Evolutionary conservation across 805 yeast genomes (phyloP), one percentile per base, ranked within the genome.

Genomic region (Brettanomyces nanus): DNA sequence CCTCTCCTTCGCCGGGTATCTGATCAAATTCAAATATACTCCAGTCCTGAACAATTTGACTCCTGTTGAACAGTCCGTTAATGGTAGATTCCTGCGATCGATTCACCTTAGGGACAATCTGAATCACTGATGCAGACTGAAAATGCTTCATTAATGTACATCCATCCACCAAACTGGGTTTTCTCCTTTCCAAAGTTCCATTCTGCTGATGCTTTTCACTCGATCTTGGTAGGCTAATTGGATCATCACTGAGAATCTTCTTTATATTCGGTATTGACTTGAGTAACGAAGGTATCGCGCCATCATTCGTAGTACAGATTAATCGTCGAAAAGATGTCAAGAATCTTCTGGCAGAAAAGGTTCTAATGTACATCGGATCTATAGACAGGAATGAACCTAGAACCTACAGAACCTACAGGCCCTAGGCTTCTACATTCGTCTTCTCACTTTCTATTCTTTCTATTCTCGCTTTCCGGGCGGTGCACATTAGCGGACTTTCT

Each of bases 41-140:
- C 86, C 87, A 80, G 46, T 79, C 84, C 30, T 74, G 62, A 18
- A 56, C 53, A 2, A 73, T 64, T 15, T 59, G 59, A 1, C 29
- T 22, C 19, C 19, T 11, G 25, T 17, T 34, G 23, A 34, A 34
- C 9, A 26, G 19, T 25, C 19, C 18, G 3, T 27, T 34, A 9
- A 34, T n/a, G 6, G 15, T 17, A n/a, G 23, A 10, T 10, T 25
- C 31, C 21, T 34, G 31, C 11, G 31, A 7, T 18, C 15, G 13
- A 14, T 17, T 34, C 31, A 34, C 21, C 23, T 18, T 34, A 15
- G 21, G 26, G 15, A 18, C 19, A 9, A 34, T 34, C 23, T 5
- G 20, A 4, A 27, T n/a, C 11, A 5, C 17, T 6, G 31, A 26
- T 7, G n/a, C 11, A 5, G 23, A 19, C 19, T 27, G 19, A 19